A percentile compares a stretch with the other conserved stretches of the same genome.
Evolutionary conservation across 176 grass and related monocot species (phyloP).

Genomic region (Avena atlantica): DNA sequence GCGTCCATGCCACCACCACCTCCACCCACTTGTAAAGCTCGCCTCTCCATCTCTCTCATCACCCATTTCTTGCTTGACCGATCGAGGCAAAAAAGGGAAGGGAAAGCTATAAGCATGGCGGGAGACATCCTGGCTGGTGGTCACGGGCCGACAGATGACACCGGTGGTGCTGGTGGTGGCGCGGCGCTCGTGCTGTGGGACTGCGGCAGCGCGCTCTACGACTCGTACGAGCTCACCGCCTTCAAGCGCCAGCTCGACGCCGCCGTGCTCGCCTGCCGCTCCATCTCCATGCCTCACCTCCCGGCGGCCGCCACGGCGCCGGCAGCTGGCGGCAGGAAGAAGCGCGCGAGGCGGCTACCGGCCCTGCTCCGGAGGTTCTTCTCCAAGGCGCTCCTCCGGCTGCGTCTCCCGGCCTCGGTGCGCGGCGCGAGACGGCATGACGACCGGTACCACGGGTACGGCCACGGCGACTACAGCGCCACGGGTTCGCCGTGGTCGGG

Average conservation of each 20-base stretch:
- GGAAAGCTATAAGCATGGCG: slow-evolving; percentile 53
- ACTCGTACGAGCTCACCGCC: slow-evolving; percentile 52
- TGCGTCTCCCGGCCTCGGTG: slow-evolving; percentile 20
- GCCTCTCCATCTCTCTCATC: not conserved
- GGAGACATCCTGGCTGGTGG: not conserved
- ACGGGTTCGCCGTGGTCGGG: slow-evolving; percentile 52
- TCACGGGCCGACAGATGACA: not conserved
- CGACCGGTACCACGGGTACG: not conserved
- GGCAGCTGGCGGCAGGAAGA: not conserved
- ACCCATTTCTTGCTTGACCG: slow-evolving; percentile 15
- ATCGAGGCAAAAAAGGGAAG: slow-evolving; percentile 35
- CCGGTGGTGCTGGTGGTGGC: not conserved
- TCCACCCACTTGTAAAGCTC: slow-evolving; percentile 53
- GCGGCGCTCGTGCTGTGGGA: slow-evolving; percentile 42
- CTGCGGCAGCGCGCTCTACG: slow-evolving; percentile 59
- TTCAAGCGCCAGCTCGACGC: slow-evolving; percentile 54
- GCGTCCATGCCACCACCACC: not conserved
- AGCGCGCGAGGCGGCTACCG: slow-evolving; percentile 6
- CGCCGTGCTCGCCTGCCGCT: slow-evolving; percentile 38
- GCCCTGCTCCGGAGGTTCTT: slow-evolving; percentile 40
- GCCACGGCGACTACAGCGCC: not conserved
- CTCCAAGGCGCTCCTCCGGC: slow-evolving; percentile 45
- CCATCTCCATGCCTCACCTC: slow-evolving; percentile 56
- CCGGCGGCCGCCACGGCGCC: not conserved
- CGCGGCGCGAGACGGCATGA: not conserved